Evolutionary conservation across 768 basidiomycete species (phyloP), one percentile per base, ranked within the genome.

Genomic region (Flagelloscypha sp.): DNA sequence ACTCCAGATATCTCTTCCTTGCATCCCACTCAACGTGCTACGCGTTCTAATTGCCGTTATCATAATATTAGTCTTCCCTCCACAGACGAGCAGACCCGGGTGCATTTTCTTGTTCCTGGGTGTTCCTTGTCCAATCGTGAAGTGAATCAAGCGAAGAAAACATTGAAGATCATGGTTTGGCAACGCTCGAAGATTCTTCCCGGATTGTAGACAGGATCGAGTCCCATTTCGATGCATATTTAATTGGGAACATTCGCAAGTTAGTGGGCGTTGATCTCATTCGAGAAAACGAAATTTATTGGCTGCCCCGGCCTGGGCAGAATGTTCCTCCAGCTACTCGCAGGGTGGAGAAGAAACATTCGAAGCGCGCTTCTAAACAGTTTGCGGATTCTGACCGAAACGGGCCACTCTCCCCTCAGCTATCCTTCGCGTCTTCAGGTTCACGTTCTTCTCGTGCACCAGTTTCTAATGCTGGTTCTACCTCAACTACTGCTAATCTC

Each of bases 21-120:
- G n/a, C n/a, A n/a, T n/a, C n/a, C n/a, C n/a, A n/a, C n/a, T n/a
- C n/a, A n/a, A n/a, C n/a, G n/a, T n/a, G n/a, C n/a, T n/a, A 81
- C 79, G 11, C 71, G 81, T 5, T 81, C 81, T 3, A 68, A 81
- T 35, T 84, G 81, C 45, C 74, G 75, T 25, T 84, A 75, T 52
- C 79, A 76, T 48, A 74, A 69, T 40, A 76, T 84, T 47, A 77
- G 75, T 43, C 50, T 84, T 15, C 78, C 77, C 1, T 59, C 57
- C 24, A 68, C 70, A 36, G 73, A 76, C 35, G 60, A 62, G 20
- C 67, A 69, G 4, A 64, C 62, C 21, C 70, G 73, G 6, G 56
- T 77, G n/a, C 66, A 48, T 43, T 84, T 84, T 55, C 63, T 81
- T 20, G 76, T 81, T 5, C 81, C 81, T 0, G 78, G 78, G 1